phyloP scores from a whole-genome alignment of 495 filamentous ascomycete genomes.

The Podospora fimiseda region DNA sequence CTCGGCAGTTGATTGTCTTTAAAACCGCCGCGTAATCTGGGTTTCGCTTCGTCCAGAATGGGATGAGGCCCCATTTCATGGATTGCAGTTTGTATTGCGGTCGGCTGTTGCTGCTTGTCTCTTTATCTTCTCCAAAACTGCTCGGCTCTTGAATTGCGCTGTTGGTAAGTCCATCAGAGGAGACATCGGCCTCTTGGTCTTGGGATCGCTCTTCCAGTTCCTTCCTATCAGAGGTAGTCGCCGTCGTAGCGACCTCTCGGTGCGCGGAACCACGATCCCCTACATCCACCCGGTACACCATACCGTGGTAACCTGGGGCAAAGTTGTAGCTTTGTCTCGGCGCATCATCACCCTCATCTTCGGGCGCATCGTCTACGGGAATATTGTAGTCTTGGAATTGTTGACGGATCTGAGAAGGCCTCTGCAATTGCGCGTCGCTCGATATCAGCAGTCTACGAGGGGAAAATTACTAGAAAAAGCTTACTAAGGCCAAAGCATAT shows the following conservation, averaged over 20 bases:
- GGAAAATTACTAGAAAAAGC: slow-evolving; percentile 20
- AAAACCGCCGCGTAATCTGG: slow-evolving; percentile 66
- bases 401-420: slow-evolving; percentile 60
- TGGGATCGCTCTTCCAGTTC: too few species aligned
- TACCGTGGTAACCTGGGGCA: slow-evolving; percentile 77
- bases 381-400: slow-evolving; percentile 69
- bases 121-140: slow-evolving; percentile 6
- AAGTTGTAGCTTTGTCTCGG: slow-evolving; percentile 86
- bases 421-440: slow-evolving; percentile 35
- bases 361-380: slow-evolving; percentile 68
- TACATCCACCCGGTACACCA: slow-evolving; percentile 76
- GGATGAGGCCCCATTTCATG: slow-evolving; percentile 76
- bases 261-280: slow-evolving; percentile 48
- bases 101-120: not conserved
- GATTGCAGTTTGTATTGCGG: slow-evolving; percentile 76
- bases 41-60: slow-evolving; percentile 31
- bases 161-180: too few species aligned
- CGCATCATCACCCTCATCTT: slow-evolving; percentile 50
- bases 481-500: slow-evolving; percentile 71
- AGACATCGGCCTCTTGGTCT: too few species aligned
- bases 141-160: too few species aligned
- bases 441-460: not conserved
- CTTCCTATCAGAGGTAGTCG: too few species aligned
- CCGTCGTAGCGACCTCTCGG: too few species aligned
- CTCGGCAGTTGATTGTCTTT: slow-evolving; percentile 92